phyloP scores from a whole-genome alignment of 2,329 filamentous ascomycete species.

The Paradendryphiella salina region DNA sequence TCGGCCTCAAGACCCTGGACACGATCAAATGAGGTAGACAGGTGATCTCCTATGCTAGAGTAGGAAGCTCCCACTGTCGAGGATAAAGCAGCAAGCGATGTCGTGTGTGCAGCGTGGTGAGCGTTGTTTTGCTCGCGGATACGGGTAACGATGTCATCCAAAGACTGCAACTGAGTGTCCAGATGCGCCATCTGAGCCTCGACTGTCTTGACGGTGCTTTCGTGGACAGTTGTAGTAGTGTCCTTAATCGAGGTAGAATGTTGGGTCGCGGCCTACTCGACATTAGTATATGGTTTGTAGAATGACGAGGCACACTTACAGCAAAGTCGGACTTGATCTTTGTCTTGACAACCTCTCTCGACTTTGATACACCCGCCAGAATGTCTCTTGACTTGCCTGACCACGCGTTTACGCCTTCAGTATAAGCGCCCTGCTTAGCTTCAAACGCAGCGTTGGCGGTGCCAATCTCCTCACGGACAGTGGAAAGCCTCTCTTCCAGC shows the following conservation, averaged over 20 bases:
- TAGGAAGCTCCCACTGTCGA: conserved; percentile 74
- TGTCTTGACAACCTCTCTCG: conserved; percentile 75
- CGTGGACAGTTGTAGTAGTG: conserved; percentile 84
- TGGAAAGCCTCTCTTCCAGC: conserved; percentile 64
- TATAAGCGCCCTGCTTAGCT: conserved; percentile 67
- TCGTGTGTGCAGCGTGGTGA: conserved; percentile 71
- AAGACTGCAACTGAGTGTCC: conserved; percentile 80
- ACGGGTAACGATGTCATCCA: conserved; percentile 87
- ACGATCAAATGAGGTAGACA: conserved; percentile 68
- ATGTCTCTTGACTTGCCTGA: conserved; percentile 68
- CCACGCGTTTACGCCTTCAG: conserved; percentile 75
- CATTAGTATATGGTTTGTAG: conserved; percentile 26
- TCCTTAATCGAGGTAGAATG: conserved; percentile 82
- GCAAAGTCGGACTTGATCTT: conserved; percentile 87
- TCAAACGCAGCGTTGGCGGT: conserved; percentile 68
- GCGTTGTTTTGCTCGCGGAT: conserved; percentile 78
- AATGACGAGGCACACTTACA: conserved; percentile 53
- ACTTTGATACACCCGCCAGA: conserved; percentile 70
- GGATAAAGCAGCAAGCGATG: conserved; percentile 68
- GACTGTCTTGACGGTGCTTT: conserved; percentile 86
- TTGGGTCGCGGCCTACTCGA: conserved; percentile 66
- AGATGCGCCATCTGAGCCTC: conserved; percentile 87
- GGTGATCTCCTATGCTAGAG: conserved; percentile 68
- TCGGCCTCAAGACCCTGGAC: conserved; percentile 70
- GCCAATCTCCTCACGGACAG: conserved; percentile 66